These are phyloP conservation scores for Penicillium tannophilum DNA, from an alignment of 495 filamentous ascomycete species.

Conservation along the genomic window DNA sequence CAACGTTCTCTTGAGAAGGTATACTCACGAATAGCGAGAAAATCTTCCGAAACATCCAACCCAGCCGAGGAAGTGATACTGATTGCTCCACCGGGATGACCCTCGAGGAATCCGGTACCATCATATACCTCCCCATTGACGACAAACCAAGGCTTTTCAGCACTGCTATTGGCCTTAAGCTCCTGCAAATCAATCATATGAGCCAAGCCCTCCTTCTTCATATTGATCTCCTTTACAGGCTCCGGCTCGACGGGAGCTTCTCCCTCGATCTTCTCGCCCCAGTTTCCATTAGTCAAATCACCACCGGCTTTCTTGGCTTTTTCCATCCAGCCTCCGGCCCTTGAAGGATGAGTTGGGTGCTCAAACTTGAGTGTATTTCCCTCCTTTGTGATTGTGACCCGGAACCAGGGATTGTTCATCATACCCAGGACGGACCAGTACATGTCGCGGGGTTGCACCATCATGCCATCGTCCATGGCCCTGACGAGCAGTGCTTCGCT, in stretches of 20 bases:
- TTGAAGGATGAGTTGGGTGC: constrained; percentile 84
- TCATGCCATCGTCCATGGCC: constrained; percentile 91
- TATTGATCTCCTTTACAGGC: constrained; percentile 68
- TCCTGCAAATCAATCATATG: constrained; percentile 70
- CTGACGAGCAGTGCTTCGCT: constrained; percentile 79
- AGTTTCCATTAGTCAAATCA: constrained; percentile 77
- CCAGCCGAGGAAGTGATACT: constrained; percentile 86
- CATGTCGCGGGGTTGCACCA: constrained; percentile 87
- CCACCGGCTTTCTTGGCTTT: constrained; percentile 86
- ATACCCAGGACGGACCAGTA: constrained; percentile 97
- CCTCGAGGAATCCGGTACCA: constrained; percentile 79
- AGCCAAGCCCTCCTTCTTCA: constrained; percentile 72
- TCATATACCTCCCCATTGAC: constrained; percentile 93
- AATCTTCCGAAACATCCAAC: constrained; percentile 88
- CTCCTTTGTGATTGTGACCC: constrained; percentile 77
- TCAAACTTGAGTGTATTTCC: constrained; percentile 72
- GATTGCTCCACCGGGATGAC: constrained; percentile 85
- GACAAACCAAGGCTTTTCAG: constrained; percentile 83
- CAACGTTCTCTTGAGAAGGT: not conserved
- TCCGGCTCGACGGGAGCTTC: constrained; percentile 50
- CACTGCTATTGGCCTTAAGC: constrained; percentile 66
- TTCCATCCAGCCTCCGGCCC: constrained; percentile 94
- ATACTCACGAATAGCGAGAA: constrained; percentile 86
- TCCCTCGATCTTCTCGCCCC: constrained; percentile 76
- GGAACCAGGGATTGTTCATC: constrained; percentile 99